Evolutionary conservation across 805 yeast genomes (phyloP), one percentile per base, ranked within the genome.

Genomic region (Candida ulmi): DNA sequence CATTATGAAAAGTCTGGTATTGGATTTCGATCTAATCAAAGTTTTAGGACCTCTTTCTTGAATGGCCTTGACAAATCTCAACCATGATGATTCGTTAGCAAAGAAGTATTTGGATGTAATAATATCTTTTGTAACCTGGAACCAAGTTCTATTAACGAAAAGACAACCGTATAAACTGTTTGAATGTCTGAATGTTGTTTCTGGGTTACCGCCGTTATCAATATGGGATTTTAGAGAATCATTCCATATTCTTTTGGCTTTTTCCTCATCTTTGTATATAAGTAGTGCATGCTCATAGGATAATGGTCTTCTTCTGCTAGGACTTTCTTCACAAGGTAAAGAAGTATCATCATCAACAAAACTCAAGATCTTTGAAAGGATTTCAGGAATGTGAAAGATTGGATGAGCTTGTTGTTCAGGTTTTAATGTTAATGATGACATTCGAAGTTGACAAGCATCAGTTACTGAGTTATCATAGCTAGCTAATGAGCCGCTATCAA

Each of bases 381-480:
- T 80, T 58, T 88, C 96, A 0, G 96, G 95, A 27, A 83, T 78
- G 37, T 69, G 66, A 52, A 88, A 83, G 8, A 88, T 81, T 27
- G 24, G 39, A 36, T 55, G 58, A 3, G 48, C n/a, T 18, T 21
- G 9, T 21, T 21, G 28, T 23, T 23, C 25, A 26, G 30, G 17
- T 13, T 17, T 19, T 1, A 5, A 4, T 21, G 5, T n/a, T 2
- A 18, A 25, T 17, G 41, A 29, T 13, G 51, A 47, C 16, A 51
- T 32, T 16, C 42, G 44, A 4, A 23, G 13, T 25, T 43, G 30
- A 19, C 43, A 37, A 7, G 40, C 46, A 9, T 39, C 40, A 17
- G 45, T 42, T 17, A 44, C 34, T 11, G 25, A 19, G 13, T 18
- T 11, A n/a, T 31, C 25, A 18, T 4, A 8, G 17, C 33, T 30